Evolutionary conservation across 176 grass and related monocot species (phyloP).

Genomic region (Panicum miliaceum): DNA sequence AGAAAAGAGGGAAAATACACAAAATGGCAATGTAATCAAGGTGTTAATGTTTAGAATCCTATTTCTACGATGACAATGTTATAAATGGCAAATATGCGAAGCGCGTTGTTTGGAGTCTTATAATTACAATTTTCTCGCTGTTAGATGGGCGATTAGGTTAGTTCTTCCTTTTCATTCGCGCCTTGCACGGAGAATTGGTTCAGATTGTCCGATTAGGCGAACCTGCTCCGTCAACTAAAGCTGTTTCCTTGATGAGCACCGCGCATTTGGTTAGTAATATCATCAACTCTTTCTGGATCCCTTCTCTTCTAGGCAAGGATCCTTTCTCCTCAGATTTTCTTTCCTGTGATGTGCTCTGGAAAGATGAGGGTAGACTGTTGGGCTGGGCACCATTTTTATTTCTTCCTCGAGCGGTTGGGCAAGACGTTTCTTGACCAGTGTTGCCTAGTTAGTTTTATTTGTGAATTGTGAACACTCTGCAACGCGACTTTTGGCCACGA

Average conservation of each 20-base stretch:
- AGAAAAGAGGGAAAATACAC: no score
- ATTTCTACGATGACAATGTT: no score
- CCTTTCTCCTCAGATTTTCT: not conserved
- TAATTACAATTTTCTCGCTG: no score
- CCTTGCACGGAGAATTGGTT: not conserved
- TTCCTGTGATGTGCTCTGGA: not conserved
- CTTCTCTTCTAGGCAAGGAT: no score
- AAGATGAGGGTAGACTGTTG: conserved; percentile 15
- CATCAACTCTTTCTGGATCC: not conserved
- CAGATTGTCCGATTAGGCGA: not conserved
- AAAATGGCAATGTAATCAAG: no score
- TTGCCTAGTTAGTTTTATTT: not conserved
- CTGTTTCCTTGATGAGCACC: no score
- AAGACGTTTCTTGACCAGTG: not conserved
- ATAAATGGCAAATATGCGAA: no score
- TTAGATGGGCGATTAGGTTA: no score
- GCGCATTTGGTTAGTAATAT: not conserved
- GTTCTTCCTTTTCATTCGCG: no score
- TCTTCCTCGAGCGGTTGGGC: not conserved
- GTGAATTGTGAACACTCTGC: not conserved
- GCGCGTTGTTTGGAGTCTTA: no score
- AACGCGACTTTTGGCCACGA: not conserved
- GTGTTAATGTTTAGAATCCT: no score
- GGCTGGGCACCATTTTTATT: not conserved
- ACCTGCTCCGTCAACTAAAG: conserved; percentile 18